These are phyloP conservation scores for Eucalyptus lansdowneana DNA, from an alignment of 345 rosid genomes.

Conservation along the genomic window DNA sequence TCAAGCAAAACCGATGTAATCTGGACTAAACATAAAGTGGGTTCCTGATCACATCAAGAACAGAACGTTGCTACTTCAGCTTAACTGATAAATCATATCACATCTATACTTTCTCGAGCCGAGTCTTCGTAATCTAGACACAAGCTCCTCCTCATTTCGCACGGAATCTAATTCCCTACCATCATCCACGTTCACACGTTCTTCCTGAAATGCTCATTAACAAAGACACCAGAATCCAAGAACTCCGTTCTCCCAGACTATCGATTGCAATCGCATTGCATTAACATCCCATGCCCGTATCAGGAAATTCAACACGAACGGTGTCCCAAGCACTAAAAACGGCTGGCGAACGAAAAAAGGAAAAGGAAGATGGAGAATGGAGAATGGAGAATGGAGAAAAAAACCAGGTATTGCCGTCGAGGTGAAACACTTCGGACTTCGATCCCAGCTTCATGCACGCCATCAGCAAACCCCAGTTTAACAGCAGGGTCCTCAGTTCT, in stretches of 20 bases:
- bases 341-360: background rate
- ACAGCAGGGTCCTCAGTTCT: background rate
- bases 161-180: background rate
- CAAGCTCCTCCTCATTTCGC: background rate
- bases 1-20: background rate
- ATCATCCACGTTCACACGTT: background rate
- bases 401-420: conserved; percentile 57
- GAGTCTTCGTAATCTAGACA: background rate
- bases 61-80: background rate
- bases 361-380: background rate
- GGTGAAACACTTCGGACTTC: conserved; percentile 71
- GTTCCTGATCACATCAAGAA: background rate
- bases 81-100: background rate
- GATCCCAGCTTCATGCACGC: conserved; percentile 90
- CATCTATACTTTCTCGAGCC: background rate
- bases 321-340: background rate
- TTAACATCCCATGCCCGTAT: background rate
- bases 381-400: conserved; percentile 4
- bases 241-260: background rate
- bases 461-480: conserved; percentile 10
- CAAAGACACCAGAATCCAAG: background rate
- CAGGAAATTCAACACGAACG: background rate
- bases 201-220: background rate
- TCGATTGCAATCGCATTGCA: background rate
- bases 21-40: background rate